Evolutionary conservation across 2,329 filamentous ascomycete species (phyloP).

Genomic region (Alternaria rosae): DNA sequence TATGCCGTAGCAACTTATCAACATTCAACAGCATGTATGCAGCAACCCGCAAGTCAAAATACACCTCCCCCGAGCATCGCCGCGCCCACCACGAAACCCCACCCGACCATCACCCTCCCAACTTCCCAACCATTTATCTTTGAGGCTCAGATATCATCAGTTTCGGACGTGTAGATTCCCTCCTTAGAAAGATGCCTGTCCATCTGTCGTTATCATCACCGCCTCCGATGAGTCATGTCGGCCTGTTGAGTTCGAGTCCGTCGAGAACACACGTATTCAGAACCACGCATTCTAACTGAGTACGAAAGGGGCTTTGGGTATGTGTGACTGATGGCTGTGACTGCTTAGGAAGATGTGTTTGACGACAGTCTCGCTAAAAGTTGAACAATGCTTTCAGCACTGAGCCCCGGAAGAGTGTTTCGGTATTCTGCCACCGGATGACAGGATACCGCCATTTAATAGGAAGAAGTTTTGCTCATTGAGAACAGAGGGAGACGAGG

Average conservation of each 20-base stretch:
- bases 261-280: neutral
- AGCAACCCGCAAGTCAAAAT: neutral
- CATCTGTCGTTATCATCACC: neutral
- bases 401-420: neutral
- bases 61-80: neutral
- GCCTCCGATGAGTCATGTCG: neutral
- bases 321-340: neutral
- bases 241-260: neutral
- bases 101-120: neutral
- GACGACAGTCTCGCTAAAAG: no score
- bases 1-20: neutral
- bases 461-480: no score
- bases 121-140: neutral
- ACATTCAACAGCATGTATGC: neutral
- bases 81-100: neutral
- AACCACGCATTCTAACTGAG: neutral
- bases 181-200: neutral
- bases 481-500: neutral
- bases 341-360: neutral
- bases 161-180: neutral
- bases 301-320: neutral
- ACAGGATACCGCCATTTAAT: neutral
- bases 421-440: neutral
- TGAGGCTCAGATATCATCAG: neutral
- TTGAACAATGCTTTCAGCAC: no score